These are phyloP conservation scores for Fraxinus floribunda DNA, from an alignment of 305 asterid genomes.

Conservation along the genomic window DNA sequence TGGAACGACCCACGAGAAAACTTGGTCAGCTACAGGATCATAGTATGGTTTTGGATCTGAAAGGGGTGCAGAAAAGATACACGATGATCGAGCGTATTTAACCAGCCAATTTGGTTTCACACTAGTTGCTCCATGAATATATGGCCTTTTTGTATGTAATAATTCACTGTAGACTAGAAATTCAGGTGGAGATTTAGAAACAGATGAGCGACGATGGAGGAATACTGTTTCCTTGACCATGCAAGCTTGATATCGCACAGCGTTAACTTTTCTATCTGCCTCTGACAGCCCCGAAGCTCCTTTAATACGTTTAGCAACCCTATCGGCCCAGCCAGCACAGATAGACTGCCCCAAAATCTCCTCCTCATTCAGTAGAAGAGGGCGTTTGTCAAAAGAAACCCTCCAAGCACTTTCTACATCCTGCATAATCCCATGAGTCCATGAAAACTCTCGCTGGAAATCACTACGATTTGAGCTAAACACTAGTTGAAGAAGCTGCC, in stretches of 20 bases:
- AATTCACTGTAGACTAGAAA: neutral
- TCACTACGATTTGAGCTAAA: neutral
- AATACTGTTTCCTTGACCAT: neutral
- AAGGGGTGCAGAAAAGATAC: neutral
- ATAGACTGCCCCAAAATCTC: neutral
- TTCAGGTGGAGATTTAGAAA: neutral
- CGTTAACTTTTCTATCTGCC: neutral
- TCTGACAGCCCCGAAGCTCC: neutral
- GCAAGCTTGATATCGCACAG: neutral
- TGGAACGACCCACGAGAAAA: neutral
- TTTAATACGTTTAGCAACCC: neutral
- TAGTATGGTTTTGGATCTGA: neutral
- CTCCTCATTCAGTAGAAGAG: neutral
- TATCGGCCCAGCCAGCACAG: neutral
- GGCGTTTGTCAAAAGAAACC: neutral
- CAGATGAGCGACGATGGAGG: neutral
- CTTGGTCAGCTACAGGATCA: neutral
- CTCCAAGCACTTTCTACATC: neutral
- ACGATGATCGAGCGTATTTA: neutral
- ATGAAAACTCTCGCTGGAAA: neutral
- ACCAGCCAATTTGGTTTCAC: neutral
- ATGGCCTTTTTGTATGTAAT: neutral
- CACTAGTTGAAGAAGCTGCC: neutral
- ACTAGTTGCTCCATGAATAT: neutral
- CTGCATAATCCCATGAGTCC: neutral